Percentiles rank a stretch among this genome's conserved stretches.
phyloP scores from a whole-genome alignment of 2,329 filamentous ascomycete genomes.

The Diplodia intermedia region DNA sequence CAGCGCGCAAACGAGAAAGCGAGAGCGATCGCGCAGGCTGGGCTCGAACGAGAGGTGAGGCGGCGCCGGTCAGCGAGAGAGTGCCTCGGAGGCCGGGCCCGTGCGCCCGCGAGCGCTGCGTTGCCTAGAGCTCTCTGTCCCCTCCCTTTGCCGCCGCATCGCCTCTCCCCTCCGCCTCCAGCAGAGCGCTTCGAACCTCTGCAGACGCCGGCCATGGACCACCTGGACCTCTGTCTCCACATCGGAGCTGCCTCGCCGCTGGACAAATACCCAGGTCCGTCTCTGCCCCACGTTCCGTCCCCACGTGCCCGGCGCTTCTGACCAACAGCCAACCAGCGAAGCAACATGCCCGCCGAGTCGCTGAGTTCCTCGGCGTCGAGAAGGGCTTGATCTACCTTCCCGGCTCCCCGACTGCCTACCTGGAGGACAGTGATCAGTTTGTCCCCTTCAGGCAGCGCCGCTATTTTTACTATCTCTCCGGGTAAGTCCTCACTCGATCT shows the following conservation, averaged over 20 bases:
- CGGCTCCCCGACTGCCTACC: constrained; percentile 57
- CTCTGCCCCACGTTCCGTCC: constrained; percentile 17
- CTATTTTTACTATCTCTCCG: constrained; percentile 68
- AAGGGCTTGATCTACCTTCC: constrained; percentile 63
- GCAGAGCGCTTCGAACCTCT: constrained; percentile 21
- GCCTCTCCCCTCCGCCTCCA: not conserved
- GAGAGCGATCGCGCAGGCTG: not conserved
- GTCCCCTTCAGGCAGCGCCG: constrained; percentile 64
- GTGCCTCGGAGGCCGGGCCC: not conserved
- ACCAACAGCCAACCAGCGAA: constrained; percentile 42
- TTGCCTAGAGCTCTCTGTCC: constrained; percentile 20
- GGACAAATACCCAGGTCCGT: constrained; percentile 51
- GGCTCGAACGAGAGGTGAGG: not conserved
- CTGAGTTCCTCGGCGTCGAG: constrained; percentile 44
- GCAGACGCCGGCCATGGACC: constrained; percentile 21
- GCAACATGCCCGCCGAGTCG: constrained; percentile 50
- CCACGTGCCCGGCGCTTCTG: constrained; percentile 24
- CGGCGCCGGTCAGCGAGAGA: constrained; percentile 15
- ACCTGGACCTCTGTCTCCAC: constrained; percentile 47
- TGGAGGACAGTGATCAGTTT: constrained; percentile 66
- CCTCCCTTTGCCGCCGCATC: constrained; percentile 22
- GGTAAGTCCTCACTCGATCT: constrained; percentile 42
- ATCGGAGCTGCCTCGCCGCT: constrained; percentile 43
- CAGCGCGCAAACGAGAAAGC: not conserved
- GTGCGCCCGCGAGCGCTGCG: constrained; percentile 1